phyloP scores from a whole-genome alignment of 2,329 filamentous ascomycete species.

The Apiospora saccharicola region DNA sequence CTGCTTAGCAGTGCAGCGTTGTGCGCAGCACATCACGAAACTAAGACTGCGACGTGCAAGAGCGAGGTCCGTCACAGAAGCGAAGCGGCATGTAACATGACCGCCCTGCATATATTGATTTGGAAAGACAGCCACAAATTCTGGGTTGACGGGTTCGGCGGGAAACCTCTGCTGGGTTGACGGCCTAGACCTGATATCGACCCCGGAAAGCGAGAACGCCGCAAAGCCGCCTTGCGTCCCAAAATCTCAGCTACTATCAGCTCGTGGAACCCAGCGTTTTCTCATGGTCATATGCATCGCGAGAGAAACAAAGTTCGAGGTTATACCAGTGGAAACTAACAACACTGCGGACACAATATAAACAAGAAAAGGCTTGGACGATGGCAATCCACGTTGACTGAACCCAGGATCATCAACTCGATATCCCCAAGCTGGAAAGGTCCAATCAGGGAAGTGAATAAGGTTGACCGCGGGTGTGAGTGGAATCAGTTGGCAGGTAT shows the following conservation, averaged over 20 bases:
- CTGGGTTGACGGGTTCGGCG: neutral
- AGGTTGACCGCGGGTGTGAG: neutral
- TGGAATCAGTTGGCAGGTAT: neutral
- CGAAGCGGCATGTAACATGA: neutral
- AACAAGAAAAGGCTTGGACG: neutral
- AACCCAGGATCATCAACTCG: neutral
- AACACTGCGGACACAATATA: neutral
- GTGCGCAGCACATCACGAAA: neutral
- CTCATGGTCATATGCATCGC: neutral
- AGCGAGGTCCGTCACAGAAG: neutral
- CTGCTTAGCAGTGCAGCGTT: neutral
- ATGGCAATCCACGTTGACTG: neutral
- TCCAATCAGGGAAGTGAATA: neutral
- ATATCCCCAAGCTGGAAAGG: neutral
- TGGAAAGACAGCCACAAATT: neutral
- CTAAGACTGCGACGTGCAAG: neutral
- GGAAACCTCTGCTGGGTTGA: neutral
- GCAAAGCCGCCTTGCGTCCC: neutral
- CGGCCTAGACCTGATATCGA: neutral
- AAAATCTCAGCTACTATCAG: neutral
- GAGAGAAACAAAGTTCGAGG: neutral
- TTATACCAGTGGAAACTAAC: neutral
- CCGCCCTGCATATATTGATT: conserved; percentile 12
- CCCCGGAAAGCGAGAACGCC: neutral
- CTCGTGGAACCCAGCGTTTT: neutral